Conservation (phyloP, 164 flowering plant genomes). For the Sedum album region DNA sequence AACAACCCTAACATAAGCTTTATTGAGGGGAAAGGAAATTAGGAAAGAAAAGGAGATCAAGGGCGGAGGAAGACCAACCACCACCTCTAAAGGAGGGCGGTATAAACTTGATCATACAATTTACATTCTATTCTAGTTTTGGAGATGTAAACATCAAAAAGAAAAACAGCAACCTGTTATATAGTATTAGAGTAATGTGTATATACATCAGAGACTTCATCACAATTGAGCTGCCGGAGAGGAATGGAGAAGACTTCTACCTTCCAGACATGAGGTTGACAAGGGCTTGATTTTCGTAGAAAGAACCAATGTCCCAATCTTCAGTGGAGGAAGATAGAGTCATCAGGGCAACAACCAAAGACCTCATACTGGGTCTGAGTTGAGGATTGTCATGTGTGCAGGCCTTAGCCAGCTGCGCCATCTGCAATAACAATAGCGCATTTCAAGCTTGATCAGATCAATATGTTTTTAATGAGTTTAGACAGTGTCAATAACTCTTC, state of each 20-base stretch:
- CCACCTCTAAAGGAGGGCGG: too few species aligned
- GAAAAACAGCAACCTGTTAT: too few species aligned
- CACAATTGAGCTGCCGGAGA: too few species aligned
- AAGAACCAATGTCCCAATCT: conserved; percentile 72
- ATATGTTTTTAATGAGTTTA: neutral
- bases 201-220: too few species aligned
- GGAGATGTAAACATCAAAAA: too few species aligned
- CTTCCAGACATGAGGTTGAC: conserved; percentile 70
- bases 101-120: too few species aligned
- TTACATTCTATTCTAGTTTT: too few species aligned
- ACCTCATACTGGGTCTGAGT: conserved; percentile 77
- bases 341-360: conserved; percentile 73
- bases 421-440: conserved; percentile 23
- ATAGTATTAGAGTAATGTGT: too few species aligned
- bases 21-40: too few species aligned
- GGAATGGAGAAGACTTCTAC: conserved; percentile 19
- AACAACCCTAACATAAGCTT: too few species aligned
- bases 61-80: too few species aligned
- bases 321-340: conserved; percentile 69
- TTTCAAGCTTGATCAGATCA: neutral
- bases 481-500: conserved; percentile 18
- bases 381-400: conserved; percentile 74
- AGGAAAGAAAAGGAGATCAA: too few species aligned
- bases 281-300: conserved; percentile 63
- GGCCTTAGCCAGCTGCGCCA: conserved; percentile 77